Percentiles rank a stretch among this genome's conserved stretches.
phyloP scores from a whole-genome alignment of 1,139 yeast species.

The Hyphopichia fennica region DNA sequence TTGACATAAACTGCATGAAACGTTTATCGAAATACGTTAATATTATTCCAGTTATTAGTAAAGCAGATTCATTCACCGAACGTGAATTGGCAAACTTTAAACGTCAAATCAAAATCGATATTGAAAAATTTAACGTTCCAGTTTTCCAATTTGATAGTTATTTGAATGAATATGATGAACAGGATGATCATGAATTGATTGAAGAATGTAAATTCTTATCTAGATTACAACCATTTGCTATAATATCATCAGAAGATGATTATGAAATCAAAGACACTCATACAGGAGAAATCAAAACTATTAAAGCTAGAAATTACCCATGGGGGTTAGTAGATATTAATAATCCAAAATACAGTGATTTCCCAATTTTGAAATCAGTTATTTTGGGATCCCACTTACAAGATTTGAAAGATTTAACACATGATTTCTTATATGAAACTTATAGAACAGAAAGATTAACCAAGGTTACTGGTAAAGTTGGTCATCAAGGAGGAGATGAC shows the following conservation, averaged over 20 bases:
- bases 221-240: constrained; percentile 80
- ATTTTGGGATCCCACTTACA: constrained; percentile 89
- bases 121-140: constrained; percentile 76
- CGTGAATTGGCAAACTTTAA: constrained; percentile 65
- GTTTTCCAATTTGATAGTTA: constrained; percentile 69
- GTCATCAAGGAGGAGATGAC: constrained; percentile 26
- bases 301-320: constrained; percentile 86
- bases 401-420: constrained; percentile 91
- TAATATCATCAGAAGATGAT: constrained; percentile 68
- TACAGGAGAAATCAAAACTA: constrained; percentile 52
- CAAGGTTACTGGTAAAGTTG: constrained; percentile 51
- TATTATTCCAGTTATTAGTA: constrained; percentile 82
- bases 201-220: constrained; percentile 81
- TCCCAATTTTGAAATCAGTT: constrained; percentile 78
- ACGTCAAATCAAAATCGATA: constrained; percentile 61
- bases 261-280: constrained; percentile 51
- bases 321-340: constrained; percentile 91
- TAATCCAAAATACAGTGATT: constrained; percentile 81
- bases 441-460: constrained; percentile 86
- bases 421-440: constrained; percentile 85
- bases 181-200: constrained; percentile 70
- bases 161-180: constrained; percentile 49
- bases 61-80: constrained; percentile 83
- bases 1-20: constrained; percentile 77
- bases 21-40: constrained; percentile 79